A percentile compares a stretch with the other conserved stretches of the same genome.
These are phyloP conservation scores for Citrus trifoliata DNA, from an alignment of 345 rosid species.

Conservation along the genomic window DNA sequence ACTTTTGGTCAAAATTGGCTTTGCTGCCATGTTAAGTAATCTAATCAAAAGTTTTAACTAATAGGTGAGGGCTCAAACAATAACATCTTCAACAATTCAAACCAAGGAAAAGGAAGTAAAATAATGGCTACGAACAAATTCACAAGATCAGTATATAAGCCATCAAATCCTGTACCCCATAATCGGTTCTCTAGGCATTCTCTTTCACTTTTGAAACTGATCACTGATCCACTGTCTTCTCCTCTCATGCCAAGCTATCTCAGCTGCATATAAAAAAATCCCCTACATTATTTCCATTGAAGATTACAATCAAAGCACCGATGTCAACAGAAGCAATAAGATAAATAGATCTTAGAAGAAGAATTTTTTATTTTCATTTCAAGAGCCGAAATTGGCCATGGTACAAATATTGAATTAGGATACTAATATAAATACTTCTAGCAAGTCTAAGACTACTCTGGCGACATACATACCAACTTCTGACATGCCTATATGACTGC, in stretches of 20 bases:
- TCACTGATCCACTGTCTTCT: slow-evolving; percentile 40
- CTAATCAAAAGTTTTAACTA: neutral
- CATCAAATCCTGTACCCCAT: slow-evolving; percentile 26
- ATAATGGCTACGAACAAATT: neutral
- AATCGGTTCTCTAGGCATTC: slow-evolving; percentile 29
- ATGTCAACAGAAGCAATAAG: neutral
- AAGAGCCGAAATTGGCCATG: neutral
- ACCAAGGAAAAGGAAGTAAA: neutral
- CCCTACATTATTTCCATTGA: slow-evolving; percentile 1
- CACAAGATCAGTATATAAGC: neutral
- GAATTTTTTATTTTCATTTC: neutral
- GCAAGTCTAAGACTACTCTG: neutral
- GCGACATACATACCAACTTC: neutral
- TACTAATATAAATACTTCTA: neutral
- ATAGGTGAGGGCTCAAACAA: neutral
- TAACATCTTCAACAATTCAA: neutral
- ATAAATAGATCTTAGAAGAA: neutral
- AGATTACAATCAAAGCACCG: neutral
- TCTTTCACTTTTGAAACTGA: slow-evolving; percentile 24
- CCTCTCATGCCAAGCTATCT: slow-evolving; percentile 34
- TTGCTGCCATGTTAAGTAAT: neutral
- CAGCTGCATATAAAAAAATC: slow-evolving; percentile 23
- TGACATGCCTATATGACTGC: neutral
- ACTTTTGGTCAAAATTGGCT: neutral
- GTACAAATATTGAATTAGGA: neutral